Base-by-base conservation (phyloP, 495 filamentous ascomycete genomes). In the Jackrogersella multiformis region DNA sequence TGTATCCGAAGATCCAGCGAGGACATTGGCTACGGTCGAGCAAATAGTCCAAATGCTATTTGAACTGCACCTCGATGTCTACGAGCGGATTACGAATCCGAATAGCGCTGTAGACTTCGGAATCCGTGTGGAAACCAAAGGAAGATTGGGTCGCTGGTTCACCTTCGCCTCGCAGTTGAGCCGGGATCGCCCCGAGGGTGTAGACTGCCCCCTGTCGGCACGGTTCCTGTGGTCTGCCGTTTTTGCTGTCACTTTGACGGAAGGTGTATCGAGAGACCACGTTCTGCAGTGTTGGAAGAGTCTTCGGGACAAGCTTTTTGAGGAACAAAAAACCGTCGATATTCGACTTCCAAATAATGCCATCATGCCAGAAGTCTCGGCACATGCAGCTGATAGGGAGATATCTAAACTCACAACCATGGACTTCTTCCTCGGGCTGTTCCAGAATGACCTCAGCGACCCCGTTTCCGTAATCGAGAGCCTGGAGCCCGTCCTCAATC, bases 361-460 rank as follows among this genome's bases (percentile, higher is more conserved):
- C 0, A 83, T 91, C 38, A 97, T 99, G 88, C 88, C 93, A 0
- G 92, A 97, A 73, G 82, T 99, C 15, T 97, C 96, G 0, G 80
- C 84, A 3, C 83, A 82, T 10, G 90, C 91, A 2, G 88, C 94
- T 10, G 93, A 97, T 45, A 88, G 92, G 28, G 95, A 99, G 71
- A 90, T 97, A 23, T 92, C 91, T 44, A 91, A 93, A 72, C 81
- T 98, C 12, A 96, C 91, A 12, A 98, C 93, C 0, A 93, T 95
- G 87, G 96, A 97, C 70, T 98, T 97, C 77, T 98, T 99, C 77
- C 82, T 90, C 61, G 90, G 87, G 26, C 86, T 99, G 0, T 97
- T 97, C 66, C 81, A 84, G 34, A 81, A 84, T 9, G 82, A 85
- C 38, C 76, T 85, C 30, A 86, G 86, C 34, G 87, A 97, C 70